phyloP scores from a whole-genome alignment of 768 basidiomycete genomes.

The Termitomyces eurrhizus region DNA sequence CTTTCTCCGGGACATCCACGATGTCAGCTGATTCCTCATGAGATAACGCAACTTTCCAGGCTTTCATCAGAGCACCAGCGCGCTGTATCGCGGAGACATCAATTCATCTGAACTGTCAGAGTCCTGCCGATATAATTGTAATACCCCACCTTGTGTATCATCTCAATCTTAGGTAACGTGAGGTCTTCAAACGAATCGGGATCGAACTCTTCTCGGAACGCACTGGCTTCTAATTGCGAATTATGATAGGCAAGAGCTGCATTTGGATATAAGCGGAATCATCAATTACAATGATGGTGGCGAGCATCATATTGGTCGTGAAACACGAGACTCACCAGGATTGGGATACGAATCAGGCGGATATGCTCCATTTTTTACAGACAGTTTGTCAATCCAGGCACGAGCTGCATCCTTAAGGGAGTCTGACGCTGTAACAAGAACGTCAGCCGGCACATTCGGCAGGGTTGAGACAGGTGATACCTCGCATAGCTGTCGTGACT shows the following conservation, averaged over 20 bases:
- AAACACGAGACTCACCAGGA: conserved; percentile 57
- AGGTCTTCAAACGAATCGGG: conserved; percentile 74
- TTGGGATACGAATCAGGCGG: conserved; percentile 89
- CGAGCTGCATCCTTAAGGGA: conserved; percentile 62
- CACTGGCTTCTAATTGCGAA: conserved; percentile 85
- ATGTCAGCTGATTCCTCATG: conserved; percentile 62
- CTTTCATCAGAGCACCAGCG: conserved; percentile 61
- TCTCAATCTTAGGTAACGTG: conserved; percentile 70
- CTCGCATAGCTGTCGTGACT: conserved; percentile 59
- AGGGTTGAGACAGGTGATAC: conserved; percentile 22
- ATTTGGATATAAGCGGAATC: conserved; percentile 5
- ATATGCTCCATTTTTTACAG: conserved; percentile 75
- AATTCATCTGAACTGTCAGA: conserved; percentile 6
- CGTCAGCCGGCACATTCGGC: conserved; percentile 3
- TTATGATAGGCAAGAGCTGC: conserved; percentile 85
- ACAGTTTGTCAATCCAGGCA: conserved; percentile 75
- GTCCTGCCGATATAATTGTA: conserved; percentile 30
- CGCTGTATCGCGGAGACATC: conserved; percentile 35
- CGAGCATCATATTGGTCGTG: conserved; percentile 1
- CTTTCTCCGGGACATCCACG: conserved; percentile 34
- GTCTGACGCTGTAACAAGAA: conserved; percentile 53
- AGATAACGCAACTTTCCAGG: conserved; percentile 64
- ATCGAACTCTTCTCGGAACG: conserved; percentile 89
- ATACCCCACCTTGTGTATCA: conserved; percentile 68
- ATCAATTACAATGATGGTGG: conserved; percentile 2